A percentile compares a stretch with the other conserved stretches of the same genome.
phyloP scores from a whole-genome alignment of 2,329 filamentous ascomycete genomes.

The Chrysoporthe austroafricana region DNA sequence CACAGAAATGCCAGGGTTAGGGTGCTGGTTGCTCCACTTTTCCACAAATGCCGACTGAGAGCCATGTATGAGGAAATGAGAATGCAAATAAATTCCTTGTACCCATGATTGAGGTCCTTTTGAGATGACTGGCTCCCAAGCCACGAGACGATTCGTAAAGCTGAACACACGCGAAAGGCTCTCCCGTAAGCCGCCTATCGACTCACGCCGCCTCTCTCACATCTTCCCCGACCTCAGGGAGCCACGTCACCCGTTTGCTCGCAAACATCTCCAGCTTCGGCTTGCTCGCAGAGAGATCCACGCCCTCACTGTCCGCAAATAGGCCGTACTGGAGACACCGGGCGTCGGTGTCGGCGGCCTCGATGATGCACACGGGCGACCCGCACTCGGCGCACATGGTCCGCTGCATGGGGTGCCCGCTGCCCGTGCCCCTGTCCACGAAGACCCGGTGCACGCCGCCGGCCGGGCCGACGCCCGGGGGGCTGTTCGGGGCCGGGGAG shows the following conservation, averaged over 20 bases:
- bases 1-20: no score
- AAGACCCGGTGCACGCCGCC: slow-evolving; percentile 23
- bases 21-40: no score
- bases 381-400: slow-evolving; percentile 29
- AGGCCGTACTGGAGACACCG: slow-evolving; percentile 26
- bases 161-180: background rate
- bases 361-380: slow-evolving; percentile 25
- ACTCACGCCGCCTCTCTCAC: slow-evolving; percentile 19
- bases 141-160: no score
- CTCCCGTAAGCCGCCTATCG: background rate
- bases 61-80: background rate
- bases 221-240: slow-evolving; percentile 24
- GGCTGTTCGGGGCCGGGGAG: slow-evolving; percentile 4
- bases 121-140: background rate
- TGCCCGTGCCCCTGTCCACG: slow-evolving; percentile 20
- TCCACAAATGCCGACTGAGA: background rate
- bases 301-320: slow-evolving; percentile 17
- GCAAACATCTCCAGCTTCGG: slow-evolving; percentile 26
- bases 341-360: slow-evolving; percentile 12
- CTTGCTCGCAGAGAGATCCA: slow-evolving; percentile 14
- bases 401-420: slow-evolving; percentile 25
- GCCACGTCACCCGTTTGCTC: slow-evolving; percentile 20
- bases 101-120: background rate
- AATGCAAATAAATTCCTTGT: background rate
- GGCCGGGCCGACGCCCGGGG: background rate